phyloP scores from a whole-genome alignment of 345 rosid genomes.

The Salix purpurea region DNA sequence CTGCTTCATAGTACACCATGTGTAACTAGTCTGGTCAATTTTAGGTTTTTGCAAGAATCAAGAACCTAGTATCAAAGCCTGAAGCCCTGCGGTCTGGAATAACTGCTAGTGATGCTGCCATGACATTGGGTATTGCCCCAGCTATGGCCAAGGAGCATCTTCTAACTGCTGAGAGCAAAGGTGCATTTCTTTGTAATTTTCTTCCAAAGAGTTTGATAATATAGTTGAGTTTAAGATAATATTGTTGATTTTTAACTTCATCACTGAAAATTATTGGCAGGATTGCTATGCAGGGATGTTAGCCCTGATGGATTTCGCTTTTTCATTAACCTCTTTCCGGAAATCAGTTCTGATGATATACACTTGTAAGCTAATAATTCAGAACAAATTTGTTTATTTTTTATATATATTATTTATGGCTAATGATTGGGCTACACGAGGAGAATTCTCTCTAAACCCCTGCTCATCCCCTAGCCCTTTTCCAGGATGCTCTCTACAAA shows the following conservation, averaged over 20 bases:
- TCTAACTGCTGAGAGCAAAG: slow-evolving; percentile 82
- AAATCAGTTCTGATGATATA: slow-evolving; percentile 44
- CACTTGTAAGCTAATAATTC: slow-evolving; percentile 51
- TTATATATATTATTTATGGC: neutral
- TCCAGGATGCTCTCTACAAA: neutral
- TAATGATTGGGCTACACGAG: neutral
- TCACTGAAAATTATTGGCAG: slow-evolving; percentile 38
- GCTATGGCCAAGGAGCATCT: slow-evolving; percentile 99
- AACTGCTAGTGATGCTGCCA: slow-evolving; percentile 91
- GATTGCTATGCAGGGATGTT: slow-evolving; percentile 81
- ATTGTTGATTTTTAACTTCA: neutral
- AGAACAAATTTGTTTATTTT: neutral
- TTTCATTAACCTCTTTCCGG: slow-evolving; percentile 72
- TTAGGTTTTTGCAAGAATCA: slow-evolving; percentile 76
- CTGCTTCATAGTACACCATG: neutral
- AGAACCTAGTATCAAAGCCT: slow-evolving; percentile 54
- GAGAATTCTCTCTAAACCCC: neutral
- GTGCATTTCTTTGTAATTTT: slow-evolving; percentile 29
- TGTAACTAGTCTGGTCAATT: neutral
- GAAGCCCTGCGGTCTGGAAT: slow-evolving; percentile 65
- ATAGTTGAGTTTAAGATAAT: neutral
- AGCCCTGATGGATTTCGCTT: slow-evolving; percentile 87
- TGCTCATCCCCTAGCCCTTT: neutral
- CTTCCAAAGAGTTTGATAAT: neutral
- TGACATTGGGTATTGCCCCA: slow-evolving; percentile 86